Conservation (phyloP, 306 rosid species). For the Cucumis cinereus region DNA sequence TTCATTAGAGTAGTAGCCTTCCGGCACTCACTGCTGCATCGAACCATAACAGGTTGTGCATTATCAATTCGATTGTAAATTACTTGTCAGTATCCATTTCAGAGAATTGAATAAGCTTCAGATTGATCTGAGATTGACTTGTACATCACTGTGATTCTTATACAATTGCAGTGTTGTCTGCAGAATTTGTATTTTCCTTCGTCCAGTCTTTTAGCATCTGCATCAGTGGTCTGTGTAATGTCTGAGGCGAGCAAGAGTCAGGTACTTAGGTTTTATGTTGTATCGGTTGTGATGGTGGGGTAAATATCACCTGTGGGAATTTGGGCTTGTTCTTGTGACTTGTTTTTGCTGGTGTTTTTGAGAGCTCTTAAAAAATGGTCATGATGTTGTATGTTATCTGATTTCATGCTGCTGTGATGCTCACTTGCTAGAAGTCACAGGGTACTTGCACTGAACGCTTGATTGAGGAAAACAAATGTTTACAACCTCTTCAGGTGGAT, state of each 20-base stretch:
- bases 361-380: background rate
- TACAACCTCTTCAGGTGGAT: slow-evolving; percentile 5
- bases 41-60: slow-evolving; percentile 19
- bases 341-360: background rate
- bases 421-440: slow-evolving; percentile 14
- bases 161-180: slow-evolving; percentile 17
- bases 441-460: slow-evolving; percentile 12
- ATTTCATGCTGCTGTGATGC: background rate
- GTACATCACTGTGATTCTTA: background rate
- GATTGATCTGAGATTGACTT: background rate
- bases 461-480: slow-evolving; percentile 10
- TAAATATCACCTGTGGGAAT: background rate
- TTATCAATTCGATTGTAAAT: background rate
- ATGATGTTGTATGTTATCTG: background rate
- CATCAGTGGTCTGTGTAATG: slow-evolving; percentile 9
- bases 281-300: background rate
- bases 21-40: slow-evolving; percentile 31
- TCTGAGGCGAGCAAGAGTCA: slow-evolving; percentile 5
- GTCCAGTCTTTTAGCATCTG: slow-evolving; percentile 31
- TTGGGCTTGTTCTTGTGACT: background rate
- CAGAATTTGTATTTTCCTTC: slow-evolving; percentile 23
- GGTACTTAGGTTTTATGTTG: slow-evolving; percentile 8
- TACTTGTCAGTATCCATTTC: background rate
- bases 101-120: background rate
- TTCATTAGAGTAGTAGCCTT: slow-evolving; percentile 20